Evolutionary conservation across 1,284 basidiomycete species (phyloP).

Genomic region (Pisolithus thermaeus): DNA sequence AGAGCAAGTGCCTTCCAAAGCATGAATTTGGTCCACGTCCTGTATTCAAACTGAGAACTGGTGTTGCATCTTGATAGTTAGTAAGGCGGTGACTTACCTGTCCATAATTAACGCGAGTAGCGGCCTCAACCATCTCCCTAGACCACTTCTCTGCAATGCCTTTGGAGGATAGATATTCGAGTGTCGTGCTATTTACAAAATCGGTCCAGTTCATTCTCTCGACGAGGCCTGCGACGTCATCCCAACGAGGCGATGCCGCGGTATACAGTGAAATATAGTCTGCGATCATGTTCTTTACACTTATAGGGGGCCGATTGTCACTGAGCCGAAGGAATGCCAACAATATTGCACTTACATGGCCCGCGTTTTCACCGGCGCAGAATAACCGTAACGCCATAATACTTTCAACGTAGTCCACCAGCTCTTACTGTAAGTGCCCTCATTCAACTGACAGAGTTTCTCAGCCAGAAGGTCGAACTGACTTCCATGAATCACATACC

Average conservation of each 20-base stretch:
- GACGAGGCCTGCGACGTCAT: conserved; percentile 54
- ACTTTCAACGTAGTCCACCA: conserved; percentile 75
- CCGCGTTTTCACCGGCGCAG: conserved; percentile 56
- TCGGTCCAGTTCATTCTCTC: conserved; percentile 48
- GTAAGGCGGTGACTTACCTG: conserved; percentile 43
- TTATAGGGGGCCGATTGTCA: conserved; percentile 23
- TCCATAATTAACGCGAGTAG: conserved; percentile 87
- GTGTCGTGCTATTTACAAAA: conserved; percentile 47
- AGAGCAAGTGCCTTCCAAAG: conserved; percentile 68
- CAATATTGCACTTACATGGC: conserved; percentile 41
- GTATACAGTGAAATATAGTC: conserved; percentile 59
- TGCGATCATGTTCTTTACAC: conserved; percentile 54
- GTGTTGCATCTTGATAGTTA: not conserved
- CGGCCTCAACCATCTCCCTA: conserved; percentile 77
- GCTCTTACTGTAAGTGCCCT: conserved; percentile 35
- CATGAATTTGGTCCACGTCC: conserved; percentile 76
- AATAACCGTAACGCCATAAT: conserved; percentile 77
- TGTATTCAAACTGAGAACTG: conserved; percentile 21
- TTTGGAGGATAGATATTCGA: conserved; percentile 54
- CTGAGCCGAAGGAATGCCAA: not conserved
- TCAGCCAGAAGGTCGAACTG: not conserved
- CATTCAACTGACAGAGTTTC: conserved; percentile 39
- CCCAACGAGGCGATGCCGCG: conserved; percentile 57
- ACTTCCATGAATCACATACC: conserved; percentile 36
- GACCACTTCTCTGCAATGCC: conserved; percentile 59